Percentiles rank a stretch among this genome's conserved stretches.
Conservation (phyloP, 179 eudicot species). For the Gypsophila paniculata region DNA sequence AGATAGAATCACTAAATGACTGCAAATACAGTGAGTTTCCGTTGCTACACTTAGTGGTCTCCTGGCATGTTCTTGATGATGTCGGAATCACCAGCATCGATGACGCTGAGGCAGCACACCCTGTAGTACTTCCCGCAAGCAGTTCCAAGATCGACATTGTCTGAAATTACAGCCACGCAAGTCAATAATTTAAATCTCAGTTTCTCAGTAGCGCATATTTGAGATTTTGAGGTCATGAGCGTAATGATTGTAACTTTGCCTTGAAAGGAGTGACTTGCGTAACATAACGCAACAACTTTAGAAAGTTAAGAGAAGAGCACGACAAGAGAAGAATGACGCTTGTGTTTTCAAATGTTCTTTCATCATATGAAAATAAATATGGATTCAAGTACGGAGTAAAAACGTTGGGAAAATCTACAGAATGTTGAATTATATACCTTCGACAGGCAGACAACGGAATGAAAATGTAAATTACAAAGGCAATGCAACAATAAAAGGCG, state of each 20-base stretch:
- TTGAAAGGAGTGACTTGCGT: too few species aligned
- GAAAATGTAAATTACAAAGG: background rate
- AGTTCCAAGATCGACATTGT: constrained; percentile 84
- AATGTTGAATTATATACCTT: background rate
- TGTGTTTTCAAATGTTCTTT: too few species aligned
- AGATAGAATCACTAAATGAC: constrained; percentile 14
- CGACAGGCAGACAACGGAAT: background rate
- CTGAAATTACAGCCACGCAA: constrained; percentile 24
- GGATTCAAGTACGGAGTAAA: background rate
- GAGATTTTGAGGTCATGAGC: too few species aligned
- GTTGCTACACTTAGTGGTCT: constrained; percentile 39
- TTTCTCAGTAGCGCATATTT: too few species aligned
- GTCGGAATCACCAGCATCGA: constrained; percentile 88
- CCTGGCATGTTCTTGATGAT: constrained; percentile 75
- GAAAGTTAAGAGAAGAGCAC: background rate
- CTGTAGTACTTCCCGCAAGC: constrained; percentile 84
- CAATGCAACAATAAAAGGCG: background rate
- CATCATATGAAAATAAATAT: too few species aligned
- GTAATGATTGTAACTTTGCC: too few species aligned
- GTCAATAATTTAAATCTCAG: too few species aligned
- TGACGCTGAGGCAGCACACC: constrained; percentile 80
- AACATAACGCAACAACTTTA: too few species aligned
- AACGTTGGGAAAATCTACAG: background rate
- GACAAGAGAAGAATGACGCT: background rate
- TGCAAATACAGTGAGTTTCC: background rate